These are phyloP conservation scores for Colletotrichum sp. DNA, from an alignment of 2,329 filamentous ascomycete species.

Conservation along the genomic window DNA sequence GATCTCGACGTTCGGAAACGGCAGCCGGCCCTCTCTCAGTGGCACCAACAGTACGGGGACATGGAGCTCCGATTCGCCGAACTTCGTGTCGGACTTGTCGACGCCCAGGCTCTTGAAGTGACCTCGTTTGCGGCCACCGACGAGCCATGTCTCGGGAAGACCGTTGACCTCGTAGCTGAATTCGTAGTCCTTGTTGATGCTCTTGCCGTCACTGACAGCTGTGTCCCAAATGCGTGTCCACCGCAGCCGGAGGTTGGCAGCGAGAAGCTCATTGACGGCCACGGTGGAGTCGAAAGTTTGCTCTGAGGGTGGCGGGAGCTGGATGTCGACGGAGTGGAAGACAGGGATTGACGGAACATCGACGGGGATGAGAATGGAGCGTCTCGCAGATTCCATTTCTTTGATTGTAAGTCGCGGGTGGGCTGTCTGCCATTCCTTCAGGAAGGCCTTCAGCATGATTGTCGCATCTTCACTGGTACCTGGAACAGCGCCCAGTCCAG, in stretches of 20 bases:
- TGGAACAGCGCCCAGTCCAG: conserved; percentile 49
- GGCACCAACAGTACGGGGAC: conserved; percentile 81
- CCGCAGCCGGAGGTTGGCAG: conserved; percentile 64
- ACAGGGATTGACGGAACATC: conserved; percentile 85
- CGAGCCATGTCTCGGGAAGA: conserved; percentile 78
- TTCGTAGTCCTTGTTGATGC: conserved; percentile 53
- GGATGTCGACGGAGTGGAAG: conserved; percentile 78
- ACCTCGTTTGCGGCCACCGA: conserved; percentile 81
- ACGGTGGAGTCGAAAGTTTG: conserved; percentile 43
- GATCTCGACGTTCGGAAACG: conserved; percentile 81
- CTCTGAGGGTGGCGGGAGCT: conserved; percentile 29
- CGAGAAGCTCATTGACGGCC: conserved; percentile 67
- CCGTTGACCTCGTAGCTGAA: conserved; percentile 86
- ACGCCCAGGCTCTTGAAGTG: conserved; percentile 69
- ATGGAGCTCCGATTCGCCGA: conserved; percentile 53
- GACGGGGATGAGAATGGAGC: conserved; percentile 84
- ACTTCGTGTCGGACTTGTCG: conserved; percentile 35
- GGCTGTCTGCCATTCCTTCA: conserved; percentile 41
- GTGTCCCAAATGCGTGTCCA: conserved; percentile 70
- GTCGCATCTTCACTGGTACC: conserved; percentile 37
- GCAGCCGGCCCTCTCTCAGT: conserved; percentile 76
- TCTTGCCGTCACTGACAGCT: conserved; percentile 29
- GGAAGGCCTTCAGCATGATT: conserved; percentile 30
- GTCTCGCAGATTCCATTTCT: conserved; percentile 35
- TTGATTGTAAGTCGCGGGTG: conserved; percentile 35